Conservation (phyloP, 1,139 yeast species). For the Nakaseomyces sp. region DNA sequence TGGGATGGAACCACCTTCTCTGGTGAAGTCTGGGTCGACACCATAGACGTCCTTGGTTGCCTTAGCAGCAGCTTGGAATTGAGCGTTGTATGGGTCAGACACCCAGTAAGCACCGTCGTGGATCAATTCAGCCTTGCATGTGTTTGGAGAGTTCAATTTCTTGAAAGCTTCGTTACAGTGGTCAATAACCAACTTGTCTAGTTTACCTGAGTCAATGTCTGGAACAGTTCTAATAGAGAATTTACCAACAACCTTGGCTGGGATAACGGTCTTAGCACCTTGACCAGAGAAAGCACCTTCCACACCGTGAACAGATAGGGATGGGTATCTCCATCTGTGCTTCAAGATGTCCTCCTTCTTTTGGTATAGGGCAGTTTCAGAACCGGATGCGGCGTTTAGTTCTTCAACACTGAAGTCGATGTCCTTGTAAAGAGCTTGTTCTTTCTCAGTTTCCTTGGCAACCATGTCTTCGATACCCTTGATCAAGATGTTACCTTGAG, state of each 20-base stretch:
- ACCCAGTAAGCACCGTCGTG: slow-evolving; percentile 98
- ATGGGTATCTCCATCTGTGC: slow-evolving; percentile 99
- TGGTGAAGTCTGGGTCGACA: slow-evolving; percentile 89
- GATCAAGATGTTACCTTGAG: slow-evolving; percentile 71
- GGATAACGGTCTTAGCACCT: slow-evolving; percentile 98
- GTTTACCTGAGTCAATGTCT: slow-evolving; percentile 69
- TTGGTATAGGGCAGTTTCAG: slow-evolving; percentile 69
- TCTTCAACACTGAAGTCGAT: slow-evolving; percentile 82
- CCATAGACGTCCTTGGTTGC: slow-evolving; percentile 95
- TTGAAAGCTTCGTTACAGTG: slow-evolving; percentile 60
- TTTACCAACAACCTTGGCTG: slow-evolving; percentile 88
- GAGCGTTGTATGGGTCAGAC: slow-evolving; percentile 84
- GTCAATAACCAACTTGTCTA: slow-evolving; percentile 67
- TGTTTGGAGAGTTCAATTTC: slow-evolving; percentile 67
- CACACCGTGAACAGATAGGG: slow-evolving; percentile 89
- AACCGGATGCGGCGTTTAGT: slow-evolving; percentile 81
- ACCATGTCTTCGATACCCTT: slow-evolving; percentile 92
- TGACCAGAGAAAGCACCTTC: slow-evolving; percentile 94
- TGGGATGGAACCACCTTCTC: slow-evolving; percentile 98
- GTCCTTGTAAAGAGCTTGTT: slow-evolving; percentile 66
- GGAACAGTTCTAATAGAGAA: slow-evolving; percentile 97
- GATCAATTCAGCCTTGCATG: slow-evolving; percentile 59
- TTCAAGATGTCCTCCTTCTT: slow-evolving; percentile 77
- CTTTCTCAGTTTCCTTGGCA: slow-evolving; percentile 80
- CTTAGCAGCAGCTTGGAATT: slow-evolving; percentile 86